These are phyloP conservation scores for Trichoderma simmonsii DNA, from an alignment of 2,329 filamentous ascomycete genomes.

Conservation along the genomic window DNA sequence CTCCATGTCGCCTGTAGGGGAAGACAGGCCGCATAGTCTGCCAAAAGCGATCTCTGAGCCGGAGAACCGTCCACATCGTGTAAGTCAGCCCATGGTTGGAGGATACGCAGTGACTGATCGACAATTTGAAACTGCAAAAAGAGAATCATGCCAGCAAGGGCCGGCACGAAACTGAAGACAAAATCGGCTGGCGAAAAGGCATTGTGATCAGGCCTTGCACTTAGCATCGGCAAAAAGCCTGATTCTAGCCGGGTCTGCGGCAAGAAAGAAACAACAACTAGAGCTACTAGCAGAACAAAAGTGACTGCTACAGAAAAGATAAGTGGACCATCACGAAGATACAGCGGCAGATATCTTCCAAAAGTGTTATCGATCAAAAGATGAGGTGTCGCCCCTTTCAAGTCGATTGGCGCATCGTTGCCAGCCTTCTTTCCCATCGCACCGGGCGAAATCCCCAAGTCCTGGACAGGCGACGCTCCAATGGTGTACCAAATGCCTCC, in stretches of 20 bases:
- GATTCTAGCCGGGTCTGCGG: conserved; percentile 60
- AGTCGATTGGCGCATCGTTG: conserved; percentile 33
- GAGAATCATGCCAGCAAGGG: conserved; percentile 62
- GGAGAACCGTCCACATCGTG: conserved; percentile 53
- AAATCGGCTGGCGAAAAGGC: conserved; percentile 88
- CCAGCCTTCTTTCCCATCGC: conserved; percentile 30
- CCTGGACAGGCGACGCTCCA: conserved; percentile 45
- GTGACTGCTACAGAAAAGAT: conserved; percentile 61
- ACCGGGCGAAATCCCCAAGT: conserved; percentile 25
- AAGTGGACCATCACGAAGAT: conserved; percentile 64
- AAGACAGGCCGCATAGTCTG: conserved; percentile 66
- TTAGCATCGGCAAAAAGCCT: conserved; percentile 70
- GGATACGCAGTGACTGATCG: conserved; percentile 61
- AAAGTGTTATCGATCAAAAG: conserved; percentile 27
- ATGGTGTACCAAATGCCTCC: conserved; percentile 76
- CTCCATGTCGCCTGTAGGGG: conserved; percentile 58
- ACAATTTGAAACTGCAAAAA: conserved; percentile 66
- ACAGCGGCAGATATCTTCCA: conserved; percentile 73
- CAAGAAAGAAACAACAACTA: conserved; percentile 77
- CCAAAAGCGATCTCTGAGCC: conserved; percentile 62
- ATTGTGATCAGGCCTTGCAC: conserved; percentile 53
- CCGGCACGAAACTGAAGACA: conserved; percentile 74
- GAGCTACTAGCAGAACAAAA: conserved; percentile 61
- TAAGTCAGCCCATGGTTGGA: conserved; percentile 69
- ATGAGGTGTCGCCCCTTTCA: conserved; percentile 25